Base-by-base conservation (phyloP, 352 stramenopile species). In the Phytophthora sansomeana region DNA sequence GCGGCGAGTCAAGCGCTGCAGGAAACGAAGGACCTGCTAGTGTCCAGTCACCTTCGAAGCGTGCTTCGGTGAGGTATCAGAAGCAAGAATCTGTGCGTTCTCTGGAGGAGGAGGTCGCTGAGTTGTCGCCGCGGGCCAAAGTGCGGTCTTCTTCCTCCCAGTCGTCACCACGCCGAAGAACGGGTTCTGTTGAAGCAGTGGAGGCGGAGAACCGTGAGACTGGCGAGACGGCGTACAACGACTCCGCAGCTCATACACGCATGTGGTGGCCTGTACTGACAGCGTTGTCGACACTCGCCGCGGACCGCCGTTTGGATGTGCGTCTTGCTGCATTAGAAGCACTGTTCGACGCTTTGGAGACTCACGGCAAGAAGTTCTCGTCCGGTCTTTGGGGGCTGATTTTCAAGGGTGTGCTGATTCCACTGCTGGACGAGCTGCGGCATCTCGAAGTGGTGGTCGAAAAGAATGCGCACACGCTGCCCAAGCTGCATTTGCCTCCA, bases 261-360 rank as follows among this genome's bases (percentile, higher is more conserved):
- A 83, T 92, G 66, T 93, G 83, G 87, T 99, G 97, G 97, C 97
- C 97, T 0, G 91, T 99, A 43, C 75, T 99, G 46, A 96, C 98
- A 6, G 98, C 97, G 24, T 75, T 99, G n/a, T 97, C 93, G 0
- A 95, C 92, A 29, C 81, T 97, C 13, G 91, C 98, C 56, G 90
- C 88, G 1, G 96, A 99, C 60, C 73, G 78, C 10, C 92, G 97
- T 26, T 69, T 96, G 13, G 80, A 96, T n/a, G 83, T 99, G 35
- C 88, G 92, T 14, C 66, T 91, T 4, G 72, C 78, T 16, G 89
- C 89, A 6, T 58, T 97, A 4, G 62, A 92, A 26, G 80, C 78
- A 1, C 78, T 98, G 1, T 97, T 92, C 49, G 75, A 84, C 41
- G 77, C 85, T 16, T 75, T 97, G 10, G 72, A 92, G 42, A 74